Base-by-base conservation (phyloP, 345 rosid genomes). In the Eucalyptus grandis region DNA sequence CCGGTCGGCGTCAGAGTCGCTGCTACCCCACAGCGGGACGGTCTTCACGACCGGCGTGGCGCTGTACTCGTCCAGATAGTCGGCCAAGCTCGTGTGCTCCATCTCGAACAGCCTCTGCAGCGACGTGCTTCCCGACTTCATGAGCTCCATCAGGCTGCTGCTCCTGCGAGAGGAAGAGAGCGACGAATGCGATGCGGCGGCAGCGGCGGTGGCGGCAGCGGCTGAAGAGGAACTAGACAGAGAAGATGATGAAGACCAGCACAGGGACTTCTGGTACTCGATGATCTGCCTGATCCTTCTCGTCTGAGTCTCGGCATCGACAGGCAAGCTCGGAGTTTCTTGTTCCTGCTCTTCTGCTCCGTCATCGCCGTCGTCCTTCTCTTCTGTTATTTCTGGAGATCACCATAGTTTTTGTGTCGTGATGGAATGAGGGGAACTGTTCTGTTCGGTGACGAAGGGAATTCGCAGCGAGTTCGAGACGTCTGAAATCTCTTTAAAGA, bases 31-130 rank as follows among this genome's bases (percentile, higher is more conserved):
- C 60, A 93, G 51, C 40, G 91, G 93, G 62, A 94, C 88, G 50
- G 95, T 46, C 93, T 92, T 94, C 12, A 53, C 83, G 1, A 90
- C 8, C 4, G 96, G 95, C 3, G 95, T 91, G 60, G 92, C 94
- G 44, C 94, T 92, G 90, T 93, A 95, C 27, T 92, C 92, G 67
- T 91, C 86, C 87, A 95, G 93, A 91, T 93, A 91, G 34, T 89
- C 91, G 22, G 93, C 91, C 89, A 95, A 92, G 91, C 93, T 90
- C 2, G 94, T 93, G 49, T 93, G 95, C 86, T 94, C 95, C 94
- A 91, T 95, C 88, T 93, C 94, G 85, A 93, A 93, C 27, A 95
- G 88, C 90, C 97, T 94, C 91, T 77, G 65, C 43, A 93, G 44
- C 53, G 95, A 93, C 2, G 93, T 90, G 91, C 91, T 93, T 87